Evolutionary conservation across 73 alveolate species (phyloP), one percentile per base, ranked within the genome.

Genomic region (Paramecium biaurelia): DNA sequence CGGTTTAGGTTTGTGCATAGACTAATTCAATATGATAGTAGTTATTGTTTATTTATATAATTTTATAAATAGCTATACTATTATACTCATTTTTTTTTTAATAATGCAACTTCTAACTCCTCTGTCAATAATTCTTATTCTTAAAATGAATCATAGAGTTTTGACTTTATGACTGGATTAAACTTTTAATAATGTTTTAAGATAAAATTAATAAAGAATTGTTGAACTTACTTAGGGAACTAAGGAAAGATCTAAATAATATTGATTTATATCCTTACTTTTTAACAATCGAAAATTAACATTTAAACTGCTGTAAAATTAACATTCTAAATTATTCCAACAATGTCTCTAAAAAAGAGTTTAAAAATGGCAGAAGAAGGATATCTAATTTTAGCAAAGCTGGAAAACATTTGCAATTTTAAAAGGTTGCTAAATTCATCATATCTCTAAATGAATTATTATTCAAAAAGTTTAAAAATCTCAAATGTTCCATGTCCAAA

Each of bases 1-100:
- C 3, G 86, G 86, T 72, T 72, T 72, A 12, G 86, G 86, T 72
- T 35, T 32, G 45, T 72, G 86, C 86, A 72, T 72, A 53, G 23
- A 18, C 30, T n/a, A n/a, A 5, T 18, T 1, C 6, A 3, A 53
- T 18, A 53, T 21, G 23, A n/a, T 1, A 53, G 68, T 5, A 53
- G 68, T 53, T 18, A 53, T 53, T 53, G 68, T 53, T 53, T 53
- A n/a, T 53, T 15, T 53, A 53, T 53, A n/a, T 53, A 53, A 53
- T 53, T 53, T 53, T 53, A 53, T 53, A 15, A 53, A 53, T 53
- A 7, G 68, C 20, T 53, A 4, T 53, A 53, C 11, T 53, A 53
- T n/a, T 53, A 53, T 53, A 53, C 68, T 53, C 68, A 53, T 53
- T 53, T 53, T 53, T 53, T 53, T 53, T 53, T 53, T 53, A 53